phyloP scores from a whole-genome alignment of 2,329 filamentous ascomycete species.

The Exophiala calicioides region DNA sequence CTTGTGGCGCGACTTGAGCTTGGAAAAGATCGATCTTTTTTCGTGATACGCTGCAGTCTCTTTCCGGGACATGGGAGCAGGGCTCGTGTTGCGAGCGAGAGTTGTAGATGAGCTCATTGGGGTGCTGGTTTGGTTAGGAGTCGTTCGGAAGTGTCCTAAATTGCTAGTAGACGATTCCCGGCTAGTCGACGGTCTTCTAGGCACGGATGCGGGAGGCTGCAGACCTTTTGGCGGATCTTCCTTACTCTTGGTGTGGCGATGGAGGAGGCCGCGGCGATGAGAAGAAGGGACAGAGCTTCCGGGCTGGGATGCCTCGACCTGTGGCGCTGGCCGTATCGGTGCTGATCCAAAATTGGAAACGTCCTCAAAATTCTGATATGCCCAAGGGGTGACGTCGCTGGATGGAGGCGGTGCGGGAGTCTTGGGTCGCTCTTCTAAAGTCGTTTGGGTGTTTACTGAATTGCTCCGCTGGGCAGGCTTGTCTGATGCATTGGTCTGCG shows the following conservation, averaged over 20 bases:
- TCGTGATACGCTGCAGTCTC: slow-evolving; percentile 40
- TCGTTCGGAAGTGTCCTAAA: slow-evolving; percentile 52
- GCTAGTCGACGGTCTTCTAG: slow-evolving; percentile 70
- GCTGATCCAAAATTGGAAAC: slow-evolving; percentile 31
- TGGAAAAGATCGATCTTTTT: slow-evolving; percentile 55
- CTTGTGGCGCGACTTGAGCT: slow-evolving; percentile 54
- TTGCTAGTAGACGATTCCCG: slow-evolving; percentile 69
- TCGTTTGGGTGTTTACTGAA: slow-evolving; percentile 71
- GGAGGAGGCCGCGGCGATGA: slow-evolving; percentile 47
- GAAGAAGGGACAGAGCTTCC: slow-evolving; percentile 57
- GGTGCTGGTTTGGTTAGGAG: slow-evolving; percentile 51
- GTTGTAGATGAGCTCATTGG: slow-evolving; percentile 53
- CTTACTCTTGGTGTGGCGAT: slow-evolving; percentile 58
- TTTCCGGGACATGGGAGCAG: slow-evolving; percentile 67
- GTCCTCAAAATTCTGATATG: slow-evolving; percentile 81
- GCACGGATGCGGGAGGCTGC: slow-evolving; percentile 47
- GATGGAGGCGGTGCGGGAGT: slow-evolving; percentile 69
- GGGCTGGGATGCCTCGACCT: slow-evolving; percentile 60
- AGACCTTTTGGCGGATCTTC: slow-evolving; percentile 53
- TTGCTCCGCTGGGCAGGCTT: slow-evolving; percentile 66
- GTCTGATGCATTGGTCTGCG: slow-evolving; percentile 59
- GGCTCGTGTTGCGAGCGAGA: slow-evolving; percentile 72
- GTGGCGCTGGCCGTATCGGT: slow-evolving; percentile 43
- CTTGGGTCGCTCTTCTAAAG: slow-evolving; percentile 44
- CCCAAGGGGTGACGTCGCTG: slow-evolving; percentile 95